Percentiles rank a stretch among this genome's conserved stretches.
These are phyloP conservation scores for Mycena epipterygia DNA, from an alignment of 768 basidiomycete genomes.

Conservation along the genomic window DNA sequence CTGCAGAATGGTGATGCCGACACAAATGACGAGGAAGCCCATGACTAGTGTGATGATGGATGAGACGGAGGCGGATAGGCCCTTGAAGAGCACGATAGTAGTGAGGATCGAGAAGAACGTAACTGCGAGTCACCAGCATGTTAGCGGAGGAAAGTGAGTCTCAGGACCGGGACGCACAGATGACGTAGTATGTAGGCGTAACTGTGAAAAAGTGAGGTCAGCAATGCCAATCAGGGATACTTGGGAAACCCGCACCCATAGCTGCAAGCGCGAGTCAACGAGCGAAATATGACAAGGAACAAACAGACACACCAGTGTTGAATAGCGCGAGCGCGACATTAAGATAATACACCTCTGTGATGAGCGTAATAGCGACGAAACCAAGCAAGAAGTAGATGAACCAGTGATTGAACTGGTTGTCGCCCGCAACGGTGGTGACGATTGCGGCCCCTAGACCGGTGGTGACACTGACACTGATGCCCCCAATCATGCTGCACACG, in stretches of 20 bases:
- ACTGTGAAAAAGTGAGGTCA: conserved; percentile 58
- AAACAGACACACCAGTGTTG: conserved; percentile 77
- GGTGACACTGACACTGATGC: conserved; percentile 94
- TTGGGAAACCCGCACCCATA: conserved; percentile 65
- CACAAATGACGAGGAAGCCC: conserved; percentile 91
- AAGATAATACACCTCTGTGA: conserved; percentile 94
- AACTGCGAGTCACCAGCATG: conserved; percentile 55
- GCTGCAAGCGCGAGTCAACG: conserved; percentile 52
- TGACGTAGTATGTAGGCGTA: conserved; percentile 90
- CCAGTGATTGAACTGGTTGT: conserved; percentile 95
- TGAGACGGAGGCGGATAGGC: conserved; percentile 80
- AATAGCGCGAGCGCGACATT: conserved; percentile 97
- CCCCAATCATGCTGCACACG: conserved; percentile 97
- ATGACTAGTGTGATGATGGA: conserved; percentile 93
- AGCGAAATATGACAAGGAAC: background rate
- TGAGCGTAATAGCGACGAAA: conserved; percentile 88
- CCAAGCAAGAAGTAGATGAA: conserved; percentile 90
- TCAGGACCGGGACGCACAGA: conserved; percentile 63
- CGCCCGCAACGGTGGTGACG: conserved; percentile 79
- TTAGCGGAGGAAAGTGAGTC: conserved; percentile 29
- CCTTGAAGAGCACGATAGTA: conserved; percentile 91
- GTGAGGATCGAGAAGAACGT: conserved; percentile 90
- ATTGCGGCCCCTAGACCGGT: conserved; percentile 95
- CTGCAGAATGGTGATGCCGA: conserved; percentile 95
- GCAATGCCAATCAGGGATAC: conserved; percentile 34